Evolutionary conservation across 331 rosid species (phyloP), one percentile per base, ranked within the genome.

Genomic region (Quercus phellos): DNA sequence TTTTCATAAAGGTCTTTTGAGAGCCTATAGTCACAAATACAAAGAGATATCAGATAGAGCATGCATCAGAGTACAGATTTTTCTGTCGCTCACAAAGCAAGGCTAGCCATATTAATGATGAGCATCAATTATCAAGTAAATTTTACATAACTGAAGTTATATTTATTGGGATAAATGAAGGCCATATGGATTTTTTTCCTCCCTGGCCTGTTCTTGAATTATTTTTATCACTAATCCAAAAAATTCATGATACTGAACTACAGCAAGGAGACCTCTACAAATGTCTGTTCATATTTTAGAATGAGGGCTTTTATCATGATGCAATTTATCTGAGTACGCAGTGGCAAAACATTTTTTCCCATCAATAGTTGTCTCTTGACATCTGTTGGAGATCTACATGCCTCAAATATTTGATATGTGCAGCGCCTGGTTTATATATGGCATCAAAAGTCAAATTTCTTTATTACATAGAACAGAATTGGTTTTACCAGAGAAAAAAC

Each of bases 1-100:
- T 83, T 91, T 75, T 76, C 85, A 78, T 95, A 77, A 70, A 91
- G 93, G 74, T 43, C 83, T 81, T 82, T 90, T 61, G 99, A 92
- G 77, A 76, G 85, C 90, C 99, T 95, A 42, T 54, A 72, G 55
- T 79, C 38, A 79, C 70, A 83, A 72, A 55, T 4, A 54, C 51
- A 70, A 54, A 61, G 55, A 70, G 69, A 72, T 53, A 27, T 63
- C 68, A 35, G 51, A 61, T 55, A 69, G 2, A 84, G 30, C 61
- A 19, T 79, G 34, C 21, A 26, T 61, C 12, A 74, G 38, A 30
- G 6, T 42, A 72, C 22, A 19, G 29, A 22, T 53, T 51, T 22
- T 24, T 51, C 46, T 18, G 46, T 9, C 1, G 8, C 35, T 7
- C 9, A 17, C 55, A 22, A 66, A 66, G 35, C 51, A 66, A 66